Evolutionary conservation across 2,329 filamentous ascomycete species (phyloP), one percentile per base, ranked within the genome.

Genomic region (Tolypocladium tropicale): DNA sequence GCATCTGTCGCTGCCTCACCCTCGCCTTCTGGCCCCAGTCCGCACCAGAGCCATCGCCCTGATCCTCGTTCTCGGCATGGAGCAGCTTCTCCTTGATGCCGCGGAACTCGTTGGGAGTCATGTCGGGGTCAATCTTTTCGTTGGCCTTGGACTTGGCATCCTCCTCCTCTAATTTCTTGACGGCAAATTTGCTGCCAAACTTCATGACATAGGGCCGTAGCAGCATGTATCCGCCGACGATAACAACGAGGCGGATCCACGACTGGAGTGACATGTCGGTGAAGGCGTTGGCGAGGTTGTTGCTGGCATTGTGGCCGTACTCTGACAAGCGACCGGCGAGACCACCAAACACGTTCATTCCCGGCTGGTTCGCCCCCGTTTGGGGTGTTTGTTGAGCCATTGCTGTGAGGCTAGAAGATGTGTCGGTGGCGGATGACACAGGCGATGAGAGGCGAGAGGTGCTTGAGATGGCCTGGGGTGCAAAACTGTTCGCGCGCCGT

Each of bases 171-270:
- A 88, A 76, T 67, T 85, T 77, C 64, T 78, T 78, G 68, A 84
- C 81, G 66, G 89, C 83, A 60, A 78, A 72, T 64, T 81, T 82
- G 58, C 78, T 82, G 63, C 83, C 84, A 39, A 83, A 71, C 66
- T 86, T 86, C 65, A 92, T 78, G 53, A 92, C 70, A 68, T 90
- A 90, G 0, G 89, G 89, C 1, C 90, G 84, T 28, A 90, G 65
- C 54, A 94, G 79, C 60, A 85, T 67, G 74, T 93, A 95, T 55
- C 82, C 85, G 64, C 89, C 82, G 23, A 90, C 80, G 59, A 90
- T 80, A 61, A 84, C 78, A 62, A 90, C 72, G 57, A 94, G 78
- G 52, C 89, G 87, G 63, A 94, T 78, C 76, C 79, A 84, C 46
- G 78, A 73, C 62, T 82, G 72, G 12, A 69, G 64, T 1, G 76